Percentiles rank a stretch among this genome's conserved stretches.
Evolutionary conservation across 306 rosid species (phyloP).

Genomic region (Oxytropis ochrocephala): DNA sequence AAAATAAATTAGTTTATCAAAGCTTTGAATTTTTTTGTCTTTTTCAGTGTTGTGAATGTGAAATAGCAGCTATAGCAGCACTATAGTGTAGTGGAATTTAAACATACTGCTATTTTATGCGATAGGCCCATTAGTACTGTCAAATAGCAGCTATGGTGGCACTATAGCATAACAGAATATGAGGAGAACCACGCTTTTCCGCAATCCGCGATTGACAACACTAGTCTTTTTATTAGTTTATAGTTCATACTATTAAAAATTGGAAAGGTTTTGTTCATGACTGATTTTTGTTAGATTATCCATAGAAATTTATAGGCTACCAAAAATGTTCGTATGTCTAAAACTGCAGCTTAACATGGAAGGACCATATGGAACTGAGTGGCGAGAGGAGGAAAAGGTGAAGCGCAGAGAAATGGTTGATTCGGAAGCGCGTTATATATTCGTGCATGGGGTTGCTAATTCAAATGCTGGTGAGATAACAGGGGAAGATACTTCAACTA

Average conservation of each 20-base stretch:
- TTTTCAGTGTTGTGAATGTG: too few relatives aligned
- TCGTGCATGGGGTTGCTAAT: constrained; percentile 47
- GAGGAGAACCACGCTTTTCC: neutral
- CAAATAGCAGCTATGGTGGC: too few relatives aligned
- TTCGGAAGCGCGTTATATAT: constrained; percentile 67
- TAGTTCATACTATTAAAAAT: neutral
- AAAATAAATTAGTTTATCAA: neutral
- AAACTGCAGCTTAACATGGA: constrained; percentile 77
- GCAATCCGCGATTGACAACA: too few relatives aligned
- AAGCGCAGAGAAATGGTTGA: constrained; percentile 76
- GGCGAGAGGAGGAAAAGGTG: constrained; percentile 74
- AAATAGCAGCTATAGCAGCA: too few relatives aligned
- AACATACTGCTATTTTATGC: too few relatives aligned
- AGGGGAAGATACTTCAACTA: constrained; percentile 22
- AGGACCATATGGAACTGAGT: constrained; percentile 65
- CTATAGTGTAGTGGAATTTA: too few relatives aligned
- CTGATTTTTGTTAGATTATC: neutral
- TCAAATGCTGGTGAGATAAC: constrained; percentile 27
- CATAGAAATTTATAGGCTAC: neutral
- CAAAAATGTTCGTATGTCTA: neutral
- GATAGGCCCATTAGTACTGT: too few relatives aligned
- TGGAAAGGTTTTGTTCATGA: neutral
- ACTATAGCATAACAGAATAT: too few relatives aligned
- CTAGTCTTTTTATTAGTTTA: neutral
- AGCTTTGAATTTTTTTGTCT: neutral